These are phyloP conservation scores for Pleurotus ostreatus DNA, from an alignment of 768 basidiomycete genomes.

Conservation along the genomic window DNA sequence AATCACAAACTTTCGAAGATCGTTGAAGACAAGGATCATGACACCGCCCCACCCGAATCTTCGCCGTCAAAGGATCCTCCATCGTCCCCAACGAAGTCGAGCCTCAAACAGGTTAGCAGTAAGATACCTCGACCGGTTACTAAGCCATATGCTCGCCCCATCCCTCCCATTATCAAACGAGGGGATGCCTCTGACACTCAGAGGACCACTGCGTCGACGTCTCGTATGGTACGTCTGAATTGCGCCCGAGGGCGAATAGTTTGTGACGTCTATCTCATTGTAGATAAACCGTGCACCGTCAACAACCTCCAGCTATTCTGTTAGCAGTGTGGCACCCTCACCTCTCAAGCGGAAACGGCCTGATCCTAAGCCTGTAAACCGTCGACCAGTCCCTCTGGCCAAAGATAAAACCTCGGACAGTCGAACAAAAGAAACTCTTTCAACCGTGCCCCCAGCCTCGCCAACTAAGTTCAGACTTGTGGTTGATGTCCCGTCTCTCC, in stretches of 20 bases:
- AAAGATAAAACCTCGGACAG: neutral
- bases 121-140: constrained; percentile 57
- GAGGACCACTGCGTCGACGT: neutral
- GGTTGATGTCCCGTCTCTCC: neutral
- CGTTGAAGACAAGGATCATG: neutral
- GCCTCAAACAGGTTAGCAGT: constrained; percentile 46
- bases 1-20: neutral
- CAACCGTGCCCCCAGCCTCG: neutral
- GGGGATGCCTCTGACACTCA: neutral
- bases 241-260: too few relatives aligned
- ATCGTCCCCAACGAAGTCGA: constrained; percentile 36
- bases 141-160: constrained; percentile 54
- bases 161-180: constrained; percentile 10
- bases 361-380: neutral
- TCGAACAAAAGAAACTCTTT: too few relatives aligned
- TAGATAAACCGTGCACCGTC: neutral
- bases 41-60: too few relatives aligned
- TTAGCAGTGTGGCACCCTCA: neutral
- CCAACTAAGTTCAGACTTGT: neutral
- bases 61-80: neutral
- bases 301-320: too few relatives aligned
- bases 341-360: constrained; percentile 6
- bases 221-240: neutral
- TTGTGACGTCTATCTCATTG: too few relatives aligned
- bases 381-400: neutral